Evolutionary conservation across 2,329 filamentous ascomycete species (phyloP).

Genomic region (Blastomyces emzantsi): DNA sequence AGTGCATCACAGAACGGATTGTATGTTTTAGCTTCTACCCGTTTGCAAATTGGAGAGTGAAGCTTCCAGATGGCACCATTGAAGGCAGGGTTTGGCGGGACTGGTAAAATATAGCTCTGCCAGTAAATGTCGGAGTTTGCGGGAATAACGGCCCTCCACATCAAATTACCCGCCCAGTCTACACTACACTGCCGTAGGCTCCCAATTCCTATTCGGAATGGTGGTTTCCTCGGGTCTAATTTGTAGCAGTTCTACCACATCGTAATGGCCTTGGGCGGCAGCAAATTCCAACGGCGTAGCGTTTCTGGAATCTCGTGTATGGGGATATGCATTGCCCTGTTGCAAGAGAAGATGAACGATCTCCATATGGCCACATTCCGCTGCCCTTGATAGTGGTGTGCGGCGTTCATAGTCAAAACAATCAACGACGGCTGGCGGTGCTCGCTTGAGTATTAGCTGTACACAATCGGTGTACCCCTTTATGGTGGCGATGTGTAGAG

Average conservation of each 20-base stretch:
- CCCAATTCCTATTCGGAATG: background rate
- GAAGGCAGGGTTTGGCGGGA: background rate
- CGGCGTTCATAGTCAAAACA: background rate
- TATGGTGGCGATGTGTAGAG: background rate
- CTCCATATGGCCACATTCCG: background rate
- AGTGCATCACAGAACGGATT: background rate
- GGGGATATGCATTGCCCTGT: background rate
- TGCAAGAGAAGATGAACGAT: background rate
- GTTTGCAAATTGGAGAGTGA: background rate
- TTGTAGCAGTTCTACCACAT: background rate
- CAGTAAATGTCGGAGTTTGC: background rate
- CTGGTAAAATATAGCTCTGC: background rate
- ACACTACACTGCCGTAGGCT: background rate
- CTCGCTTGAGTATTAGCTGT: background rate
- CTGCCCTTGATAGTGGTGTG: background rate
- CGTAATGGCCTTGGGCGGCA: background rate
- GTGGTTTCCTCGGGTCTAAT: background rate
- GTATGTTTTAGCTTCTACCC: background rate
- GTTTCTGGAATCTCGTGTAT: background rate
- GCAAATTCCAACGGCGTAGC: constrained; percentile 2
- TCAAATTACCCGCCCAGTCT: background rate
- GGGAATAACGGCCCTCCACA: background rate
- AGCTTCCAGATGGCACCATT: background rate
- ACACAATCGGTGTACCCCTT: background rate
- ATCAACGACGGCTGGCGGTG: background rate